Base-by-base conservation (phyloP, 2,329 filamentous ascomycete species). In the Alternaria novae-zelandiae region DNA sequence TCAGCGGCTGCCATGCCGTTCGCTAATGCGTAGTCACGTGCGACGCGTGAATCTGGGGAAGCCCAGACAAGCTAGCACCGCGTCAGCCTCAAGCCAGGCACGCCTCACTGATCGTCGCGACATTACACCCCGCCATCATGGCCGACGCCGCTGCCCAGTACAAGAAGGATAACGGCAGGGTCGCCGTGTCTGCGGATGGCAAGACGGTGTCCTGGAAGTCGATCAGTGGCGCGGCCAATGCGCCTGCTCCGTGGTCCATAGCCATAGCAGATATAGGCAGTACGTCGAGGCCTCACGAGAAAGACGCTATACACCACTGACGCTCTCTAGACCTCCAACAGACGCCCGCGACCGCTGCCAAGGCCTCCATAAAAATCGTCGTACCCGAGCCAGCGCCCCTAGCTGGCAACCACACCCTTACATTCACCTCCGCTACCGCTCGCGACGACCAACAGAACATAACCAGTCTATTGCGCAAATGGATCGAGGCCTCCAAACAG, bases 281-380 rank as follows among this genome's bases (percentile, higher is more conserved):
- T 96, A 85, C 77, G 90, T 36, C n/a, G 23, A 41, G 21, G 12
- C 44, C n/a, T 44, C 25, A 46, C 36, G 63, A 60, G 49, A 44
- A 58, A 57, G 56, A 51, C 23, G 25, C 30, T 15, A 26, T 51
- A 55, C 25, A 11, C 46, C 44, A 63, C 57, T 66, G 61, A 67
- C 66, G 44, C 49, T 58, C 10, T 57, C 30, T 71, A 96, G 93
- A 98, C 82, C 88, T 99, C 53, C 95, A 99, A 80, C 95, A 98
- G 79, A 98, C 96, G 1, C 94, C 96, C 12, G 93, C 93, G 64
- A 90, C 86, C n/a, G 90, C 89, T 36, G 85, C 93, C 17, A 97
- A 97, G 84, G 94, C 97, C 57, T 97, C 97, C 86, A 87, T 98
- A 63, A 97, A 96, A 80, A 90, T 99, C 59, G 92, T 97, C 71